Percentiles rank a stretch among this genome's conserved stretches.
Evolutionary conservation across 1,284 basidiomycete species (phyloP).

Genomic region (Puccinia triticina): DNA sequence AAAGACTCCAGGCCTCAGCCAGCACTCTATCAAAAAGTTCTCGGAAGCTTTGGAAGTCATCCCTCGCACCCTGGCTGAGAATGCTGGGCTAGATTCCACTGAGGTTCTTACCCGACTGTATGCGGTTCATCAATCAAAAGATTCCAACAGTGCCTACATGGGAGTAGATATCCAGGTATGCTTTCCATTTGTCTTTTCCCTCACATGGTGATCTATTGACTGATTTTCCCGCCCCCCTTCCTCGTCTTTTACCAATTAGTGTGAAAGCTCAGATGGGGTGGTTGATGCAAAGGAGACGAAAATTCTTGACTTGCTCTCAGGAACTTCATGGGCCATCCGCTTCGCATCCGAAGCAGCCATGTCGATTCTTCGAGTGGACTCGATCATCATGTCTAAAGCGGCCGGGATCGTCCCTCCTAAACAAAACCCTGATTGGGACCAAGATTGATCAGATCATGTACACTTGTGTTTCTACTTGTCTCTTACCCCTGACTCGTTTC

Average conservation of each 20-base stretch:
- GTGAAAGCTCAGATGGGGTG: slow-evolving; percentile 72
- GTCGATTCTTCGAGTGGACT: slow-evolving; percentile 90
- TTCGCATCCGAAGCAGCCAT: slow-evolving; percentile 92
- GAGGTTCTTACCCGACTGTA: slow-evolving; percentile 85
- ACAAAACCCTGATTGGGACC: slow-evolving; percentile 57
- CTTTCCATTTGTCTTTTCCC: background rate
- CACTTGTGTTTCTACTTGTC: background rate
- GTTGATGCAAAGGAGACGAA: slow-evolving; percentile 68
- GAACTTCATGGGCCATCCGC: slow-evolving; percentile 84
- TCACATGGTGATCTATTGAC: slow-evolving; percentile 19
- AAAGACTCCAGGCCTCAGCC: slow-evolving; percentile 84
- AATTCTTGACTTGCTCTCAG: slow-evolving; percentile 81
- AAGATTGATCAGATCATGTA: slow-evolving; percentile 51
- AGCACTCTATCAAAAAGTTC: slow-evolving; percentile 91
- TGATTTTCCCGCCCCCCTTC: background rate
- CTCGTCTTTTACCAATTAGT: slow-evolving; percentile 63
- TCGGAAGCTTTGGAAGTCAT: slow-evolving; percentile 88
- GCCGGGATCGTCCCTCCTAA: slow-evolving; percentile 59
- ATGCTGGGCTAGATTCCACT: slow-evolving; percentile 90
- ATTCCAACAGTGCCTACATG: slow-evolving; percentile 68
- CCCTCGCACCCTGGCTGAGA: slow-evolving; percentile 91
- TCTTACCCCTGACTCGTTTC: background rate
- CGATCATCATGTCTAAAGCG: slow-evolving; percentile 71
- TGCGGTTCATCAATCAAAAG: slow-evolving; percentile 75
- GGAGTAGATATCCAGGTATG: slow-evolving; percentile 91